Evolutionary conservation across 2,329 filamentous ascomycete genomes (phyloP).

Genomic region (Meredithiella fracta): DNA sequence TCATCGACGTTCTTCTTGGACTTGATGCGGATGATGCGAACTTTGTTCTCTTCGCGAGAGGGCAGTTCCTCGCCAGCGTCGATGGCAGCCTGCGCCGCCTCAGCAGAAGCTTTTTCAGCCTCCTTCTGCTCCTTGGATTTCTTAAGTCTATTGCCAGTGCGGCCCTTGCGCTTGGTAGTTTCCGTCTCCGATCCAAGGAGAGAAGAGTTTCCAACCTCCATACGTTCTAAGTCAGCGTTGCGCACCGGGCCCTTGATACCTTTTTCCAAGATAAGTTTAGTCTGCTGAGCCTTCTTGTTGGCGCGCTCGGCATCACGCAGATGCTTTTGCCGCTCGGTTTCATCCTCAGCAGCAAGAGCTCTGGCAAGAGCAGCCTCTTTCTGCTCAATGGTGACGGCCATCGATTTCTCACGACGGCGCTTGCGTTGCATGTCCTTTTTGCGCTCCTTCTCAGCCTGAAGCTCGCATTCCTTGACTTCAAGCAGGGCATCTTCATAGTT

Average conservation of each 20-base stretch:
- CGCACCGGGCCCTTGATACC: slow-evolving; percentile 64
- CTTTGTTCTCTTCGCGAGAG: slow-evolving; percentile 40
- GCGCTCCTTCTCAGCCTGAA: slow-evolving; percentile 90
- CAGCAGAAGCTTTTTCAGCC: slow-evolving; percentile 66
- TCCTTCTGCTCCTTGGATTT: slow-evolving; percentile 83
- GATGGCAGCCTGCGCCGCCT: slow-evolving; percentile 70
- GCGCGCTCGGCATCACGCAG: slow-evolving; percentile 75
- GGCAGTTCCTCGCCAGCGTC: slow-evolving; percentile 63
- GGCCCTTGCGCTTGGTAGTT: slow-evolving; percentile 36
- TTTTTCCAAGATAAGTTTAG: slow-evolving; percentile 71
- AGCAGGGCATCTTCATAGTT: slow-evolving; percentile 69
- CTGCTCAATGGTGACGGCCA: slow-evolving; percentile 81
- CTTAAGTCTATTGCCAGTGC: slow-evolving; percentile 55
- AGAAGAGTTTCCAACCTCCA: slow-evolving; percentile 71
- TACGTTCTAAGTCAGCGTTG: slow-evolving; percentile 52
- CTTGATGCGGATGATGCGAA: slow-evolving; percentile 47
- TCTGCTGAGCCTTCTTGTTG: slow-evolving; percentile 83
- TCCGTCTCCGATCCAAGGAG: slow-evolving; percentile 55
- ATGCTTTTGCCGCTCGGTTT: slow-evolving; percentile 64
- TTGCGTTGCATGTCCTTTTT: slow-evolving; percentile 99
- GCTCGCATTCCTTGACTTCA: slow-evolving; percentile 76
- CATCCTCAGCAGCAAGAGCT: slow-evolving; percentile 63
- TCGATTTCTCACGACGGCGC: slow-evolving; percentile 84
- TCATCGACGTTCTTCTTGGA: slow-evolving; percentile 16
- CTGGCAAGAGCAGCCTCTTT: slow-evolving; percentile 70